Conservation (phyloP, 2,329 filamentous ascomycete species). For the Fusarium guadeloupense region DNA sequence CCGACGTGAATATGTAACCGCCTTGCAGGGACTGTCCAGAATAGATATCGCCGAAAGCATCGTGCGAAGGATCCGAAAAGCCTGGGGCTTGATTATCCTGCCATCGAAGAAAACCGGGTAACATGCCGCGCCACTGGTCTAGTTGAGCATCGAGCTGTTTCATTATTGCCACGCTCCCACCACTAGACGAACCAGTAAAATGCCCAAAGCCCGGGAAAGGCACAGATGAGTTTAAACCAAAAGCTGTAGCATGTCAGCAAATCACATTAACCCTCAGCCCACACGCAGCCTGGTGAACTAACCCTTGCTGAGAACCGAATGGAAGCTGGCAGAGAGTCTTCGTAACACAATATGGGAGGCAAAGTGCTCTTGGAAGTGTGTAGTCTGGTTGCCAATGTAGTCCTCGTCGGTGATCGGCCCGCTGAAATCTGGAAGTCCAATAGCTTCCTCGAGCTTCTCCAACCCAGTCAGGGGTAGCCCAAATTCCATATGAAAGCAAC, state of each 20-base stretch:
- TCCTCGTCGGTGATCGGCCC: slow-evolving; percentile 58
- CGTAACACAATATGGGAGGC: slow-evolving; percentile 67
- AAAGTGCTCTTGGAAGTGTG: slow-evolving; percentile 67
- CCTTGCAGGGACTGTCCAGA: slow-evolving; percentile 31
- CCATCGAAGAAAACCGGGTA: slow-evolving; percentile 66
- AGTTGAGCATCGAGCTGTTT: slow-evolving; percentile 63
- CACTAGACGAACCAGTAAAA: slow-evolving; percentile 23
- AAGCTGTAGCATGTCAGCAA: slow-evolving; percentile 29
- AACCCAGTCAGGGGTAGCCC: slow-evolving; percentile 66
- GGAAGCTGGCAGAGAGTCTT: slow-evolving; percentile 61
- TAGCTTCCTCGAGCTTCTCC: slow-evolving; percentile 60
- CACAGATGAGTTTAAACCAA: slow-evolving; percentile 22
- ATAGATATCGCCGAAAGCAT: slow-evolving; percentile 32
- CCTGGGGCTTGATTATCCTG: slow-evolving; percentile 57
- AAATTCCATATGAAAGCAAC: slow-evolving; percentile 65
- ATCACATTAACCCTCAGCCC: neutral
- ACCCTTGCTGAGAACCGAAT: slow-evolving; percentile 63
- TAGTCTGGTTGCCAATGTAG: slow-evolving; percentile 58
- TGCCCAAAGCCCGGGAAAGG: slow-evolving; percentile 29
- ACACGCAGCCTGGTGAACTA: slow-evolving; percentile 43
- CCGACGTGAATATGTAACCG: slow-evolving; percentile 37
- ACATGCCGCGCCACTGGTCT: slow-evolving; percentile 65
- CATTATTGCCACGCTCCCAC: slow-evolving; percentile 49
- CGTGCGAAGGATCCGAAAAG: slow-evolving; percentile 34
- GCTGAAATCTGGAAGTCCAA: slow-evolving; percentile 65